Percentiles rank a stretch among this genome's conserved stretches.
These are phyloP conservation scores for Trichoderma endophyticum DNA, from an alignment of 2,329 filamentous ascomycete genomes.

Conservation along the genomic window DNA sequence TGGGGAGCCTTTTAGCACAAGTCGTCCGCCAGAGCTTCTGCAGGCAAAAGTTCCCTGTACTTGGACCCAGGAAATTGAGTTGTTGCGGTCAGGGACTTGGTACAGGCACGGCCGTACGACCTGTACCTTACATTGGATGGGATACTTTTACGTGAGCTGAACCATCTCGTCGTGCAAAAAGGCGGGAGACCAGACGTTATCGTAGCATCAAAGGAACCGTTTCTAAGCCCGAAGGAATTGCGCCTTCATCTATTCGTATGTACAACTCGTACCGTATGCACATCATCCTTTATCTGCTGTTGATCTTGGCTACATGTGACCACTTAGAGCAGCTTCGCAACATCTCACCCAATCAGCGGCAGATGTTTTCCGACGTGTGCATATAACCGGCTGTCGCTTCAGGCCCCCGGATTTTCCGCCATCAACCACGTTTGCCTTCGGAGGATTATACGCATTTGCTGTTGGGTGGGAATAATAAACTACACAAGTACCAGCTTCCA, in stretches of 20 bases:
- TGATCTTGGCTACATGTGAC: neutral
- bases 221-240: neutral
- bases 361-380: neutral
- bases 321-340: neutral
- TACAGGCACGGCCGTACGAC: neutral
- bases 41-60: neutral
- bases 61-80: neutral
- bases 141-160: neutral
- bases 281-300: neutral
- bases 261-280: neutral
- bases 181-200: neutral
- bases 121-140: too few relatives aligned
- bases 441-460: neutral
- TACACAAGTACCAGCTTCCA: neutral
- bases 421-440: neutral
- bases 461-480: neutral
- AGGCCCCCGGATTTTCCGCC: neutral
- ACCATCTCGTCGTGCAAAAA: neutral
- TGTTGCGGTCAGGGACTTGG: neutral
- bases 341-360: neutral
- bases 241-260: neutral
- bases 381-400: neutral
- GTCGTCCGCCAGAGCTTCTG: neutral
- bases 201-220: neutral
- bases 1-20: neutral